Conservation (phyloP, 805 yeast genomes). For the Saccharomycopsis vini region DNA sequence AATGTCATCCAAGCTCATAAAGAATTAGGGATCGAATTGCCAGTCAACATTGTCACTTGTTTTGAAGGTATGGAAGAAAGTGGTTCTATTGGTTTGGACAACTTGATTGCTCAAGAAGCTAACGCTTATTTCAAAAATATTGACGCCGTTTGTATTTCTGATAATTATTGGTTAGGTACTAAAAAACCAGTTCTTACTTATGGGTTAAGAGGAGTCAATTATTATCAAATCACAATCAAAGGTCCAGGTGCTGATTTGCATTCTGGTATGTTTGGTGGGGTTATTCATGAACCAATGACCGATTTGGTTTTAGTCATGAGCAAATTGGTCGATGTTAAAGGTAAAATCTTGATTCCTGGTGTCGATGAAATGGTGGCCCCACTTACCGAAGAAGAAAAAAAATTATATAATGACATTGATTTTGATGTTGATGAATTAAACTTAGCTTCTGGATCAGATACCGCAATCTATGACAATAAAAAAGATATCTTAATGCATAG, state of each 20-base stretch:
- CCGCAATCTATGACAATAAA: constrained; percentile 68
- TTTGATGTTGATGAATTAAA: constrained; percentile 78
- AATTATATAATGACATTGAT: constrained; percentile 77
- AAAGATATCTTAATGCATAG: constrained; percentile 90
- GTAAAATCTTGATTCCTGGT: constrained; percentile 83
- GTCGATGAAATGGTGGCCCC: constrained; percentile 93
- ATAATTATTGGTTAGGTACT: constrained; percentile 98
- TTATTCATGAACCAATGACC: constrained; percentile 94
- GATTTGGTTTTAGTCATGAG: constrained; percentile 76
- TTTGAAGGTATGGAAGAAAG: constrained; percentile 99
- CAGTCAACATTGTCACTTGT: constrained; percentile 86
- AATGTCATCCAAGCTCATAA: constrained; percentile 87
- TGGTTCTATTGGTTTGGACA: constrained; percentile 89
- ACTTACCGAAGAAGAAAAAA: constrained; percentile 69
- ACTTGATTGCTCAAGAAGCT: constrained; percentile 72
- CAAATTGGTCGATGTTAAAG: constrained; percentile 68
- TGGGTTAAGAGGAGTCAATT: constrained; percentile 94
- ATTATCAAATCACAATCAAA: constrained; percentile 69
- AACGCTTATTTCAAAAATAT: constrained; percentile 72
- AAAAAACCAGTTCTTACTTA: constrained; percentile 94
- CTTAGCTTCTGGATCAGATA: constrained; percentile 80
- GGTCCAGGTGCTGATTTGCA: constrained; percentile 98
- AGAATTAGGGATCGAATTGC: constrained; percentile 75
- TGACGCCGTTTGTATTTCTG: constrained; percentile 92
- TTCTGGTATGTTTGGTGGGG: constrained; percentile 96